Evolutionary conservation across 164 flowering plant genomes (phyloP).

Genomic region (Platanus orientalis): DNA sequence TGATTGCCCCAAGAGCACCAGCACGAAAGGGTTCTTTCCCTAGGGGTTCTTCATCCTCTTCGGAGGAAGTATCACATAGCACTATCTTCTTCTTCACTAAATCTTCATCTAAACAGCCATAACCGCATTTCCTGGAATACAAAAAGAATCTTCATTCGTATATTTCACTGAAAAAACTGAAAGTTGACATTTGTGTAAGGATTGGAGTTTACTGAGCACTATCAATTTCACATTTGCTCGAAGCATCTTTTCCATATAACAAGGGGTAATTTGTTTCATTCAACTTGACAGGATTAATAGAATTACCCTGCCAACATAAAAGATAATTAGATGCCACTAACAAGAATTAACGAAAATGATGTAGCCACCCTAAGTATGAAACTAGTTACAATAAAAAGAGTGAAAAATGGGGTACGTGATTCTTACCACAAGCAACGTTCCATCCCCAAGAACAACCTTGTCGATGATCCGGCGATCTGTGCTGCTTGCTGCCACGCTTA

Average conservation of each 20-base stretch:
- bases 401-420: too few relatives aligned
- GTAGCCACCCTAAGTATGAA: too few relatives aligned
- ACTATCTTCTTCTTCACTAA: slow-evolving; percentile 26
- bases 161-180: too few relatives aligned
- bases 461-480: slow-evolving; percentile 23
- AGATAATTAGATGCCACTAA: neutral
- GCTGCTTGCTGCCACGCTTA: slow-evolving; percentile 38
- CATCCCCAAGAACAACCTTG: slow-evolving; percentile 24
- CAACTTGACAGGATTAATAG: slow-evolving; percentile 18
- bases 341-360: too few relatives aligned
- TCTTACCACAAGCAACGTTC: slow-evolving; percentile 17
- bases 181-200: too few relatives aligned
- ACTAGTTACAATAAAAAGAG: too few relatives aligned
- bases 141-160: neutral
- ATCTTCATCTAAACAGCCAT: slow-evolving; percentile 11
- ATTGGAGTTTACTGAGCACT: slow-evolving; percentile 5
- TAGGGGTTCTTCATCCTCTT: too few relatives aligned
- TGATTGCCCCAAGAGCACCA: slow-evolving; percentile 23
- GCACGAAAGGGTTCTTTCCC: neutral
- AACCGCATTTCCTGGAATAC: slow-evolving; percentile 19
- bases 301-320: slow-evolving; percentile 16
- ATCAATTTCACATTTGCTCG: neutral
- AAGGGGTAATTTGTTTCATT: slow-evolving; percentile 12
- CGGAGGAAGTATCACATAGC: slow-evolving; percentile 15
- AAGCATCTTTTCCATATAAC: slow-evolving; percentile 11